Conservation (phyloP, 768 basidiomycete species). For the Lactarius deliciosus region DNA sequence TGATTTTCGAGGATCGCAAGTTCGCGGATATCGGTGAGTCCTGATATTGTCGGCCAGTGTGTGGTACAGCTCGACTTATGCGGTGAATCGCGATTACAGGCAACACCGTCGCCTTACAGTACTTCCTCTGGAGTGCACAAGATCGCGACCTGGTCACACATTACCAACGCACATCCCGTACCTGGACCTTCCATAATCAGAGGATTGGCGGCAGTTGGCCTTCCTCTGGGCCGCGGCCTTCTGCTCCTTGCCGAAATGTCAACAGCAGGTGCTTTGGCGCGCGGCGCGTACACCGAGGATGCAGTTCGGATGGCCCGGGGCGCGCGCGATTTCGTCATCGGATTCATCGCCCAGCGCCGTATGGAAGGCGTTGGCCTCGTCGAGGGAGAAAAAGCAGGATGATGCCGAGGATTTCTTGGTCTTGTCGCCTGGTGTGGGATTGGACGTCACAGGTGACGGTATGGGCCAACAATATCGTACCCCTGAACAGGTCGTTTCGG, state of each 20-base stretch:
- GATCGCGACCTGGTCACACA: conserved; percentile 93
- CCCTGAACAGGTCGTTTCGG: conserved; percentile 76
- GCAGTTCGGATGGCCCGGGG: conserved; percentile 86
- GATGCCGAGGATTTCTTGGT: conserved; percentile 77
- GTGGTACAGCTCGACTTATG: neutral
- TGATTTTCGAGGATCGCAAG: conserved; percentile 98
- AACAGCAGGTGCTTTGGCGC: conserved; percentile 81
- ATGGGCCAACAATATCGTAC: conserved; percentile 74
- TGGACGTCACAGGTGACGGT: conserved; percentile 59
- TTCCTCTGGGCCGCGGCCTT: conserved; percentile 81
- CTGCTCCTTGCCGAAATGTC: conserved; percentile 97
- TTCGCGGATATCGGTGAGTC: conserved; percentile 94
- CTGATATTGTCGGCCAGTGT: neutral
- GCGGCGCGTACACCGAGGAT: conserved; percentile 76
- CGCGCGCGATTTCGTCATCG: conserved; percentile 86
- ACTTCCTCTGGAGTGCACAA: conserved; percentile 90
- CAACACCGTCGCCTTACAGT: conserved; percentile 94
- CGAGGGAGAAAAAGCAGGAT: conserved; percentile 28
- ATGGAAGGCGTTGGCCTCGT: conserved; percentile 64
- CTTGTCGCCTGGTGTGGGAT: conserved; percentile 88
- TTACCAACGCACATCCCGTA: conserved; percentile 95
- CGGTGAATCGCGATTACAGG: conserved; percentile 48
- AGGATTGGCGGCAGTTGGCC: conserved; percentile 86
- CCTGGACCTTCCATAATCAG: conserved; percentile 93
- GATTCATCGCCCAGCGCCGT: conserved; percentile 89